Evolutionary conservation across 2,329 filamentous ascomycete genomes (phyloP), one percentile per base, ranked within the genome.

Genomic region (Aspergillus felis): DNA sequence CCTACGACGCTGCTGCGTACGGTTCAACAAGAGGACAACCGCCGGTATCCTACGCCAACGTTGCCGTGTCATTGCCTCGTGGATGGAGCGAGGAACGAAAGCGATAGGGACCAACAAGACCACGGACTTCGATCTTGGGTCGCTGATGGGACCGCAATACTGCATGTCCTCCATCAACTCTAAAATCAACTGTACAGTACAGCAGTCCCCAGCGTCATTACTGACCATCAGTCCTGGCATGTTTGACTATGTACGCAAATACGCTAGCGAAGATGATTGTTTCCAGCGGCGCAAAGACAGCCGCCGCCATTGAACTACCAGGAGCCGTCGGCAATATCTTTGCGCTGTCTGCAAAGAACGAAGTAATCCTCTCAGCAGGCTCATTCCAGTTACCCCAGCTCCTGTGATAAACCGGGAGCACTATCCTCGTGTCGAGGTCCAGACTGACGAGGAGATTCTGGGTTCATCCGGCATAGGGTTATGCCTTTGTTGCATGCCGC

Each of bases 321-420:
- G 9, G 28, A 69, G 1, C 66, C 70, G 4, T 55, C 63, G n/a
- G 75, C 27, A 57, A 76, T 12, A 74, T 78, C 53, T 67, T 78
- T 20, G 76, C 63, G 46, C 76, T 84, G 58, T 70, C 71, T 9
- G 80, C 82, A 29, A 77, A 71, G 29, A 71, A 72, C 28, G 82
- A 84, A 62, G 73, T 73, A 12, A 71, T 76, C 50, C 57, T 84
- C 5, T 73, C 79, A 0, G 79, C 76, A 1, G 82, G 82, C 3
- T 71, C 76, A 7, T 81, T 79, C 65, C 79, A 82, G 62, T 77
- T 79, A 0, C 81, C 81, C 0, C 79, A 83, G 58, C 66, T 82
- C 17, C 71, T 25, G 25, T 25, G 25, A 55, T 65, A 17, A 60
- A 71, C n/a, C 74, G 71, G 0, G 75, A 78, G 59, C 58, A 66